Evolutionary conservation across 2,329 filamentous ascomycete genomes (phyloP).

Genomic region (Epichloe amarillans): DNA sequence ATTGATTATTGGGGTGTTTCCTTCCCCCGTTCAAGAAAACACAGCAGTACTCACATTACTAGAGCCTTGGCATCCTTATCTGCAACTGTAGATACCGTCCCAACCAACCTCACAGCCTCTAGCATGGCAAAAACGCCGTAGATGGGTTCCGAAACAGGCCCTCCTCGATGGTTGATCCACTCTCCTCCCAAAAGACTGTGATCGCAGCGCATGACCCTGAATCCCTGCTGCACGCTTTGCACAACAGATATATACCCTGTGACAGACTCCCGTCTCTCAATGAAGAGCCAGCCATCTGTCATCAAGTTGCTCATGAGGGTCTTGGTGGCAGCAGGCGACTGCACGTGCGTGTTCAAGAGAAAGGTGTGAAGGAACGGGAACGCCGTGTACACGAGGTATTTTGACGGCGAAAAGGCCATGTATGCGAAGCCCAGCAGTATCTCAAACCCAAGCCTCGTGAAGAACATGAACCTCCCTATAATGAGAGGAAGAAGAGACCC

Average conservation of each 20-base stretch:
- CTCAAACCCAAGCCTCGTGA: constrained; percentile 62
- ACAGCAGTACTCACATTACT: constrained; percentile 54
- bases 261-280: constrained; percentile 72
- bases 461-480: constrained; percentile 48
- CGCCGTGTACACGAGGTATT: constrained; percentile 49
- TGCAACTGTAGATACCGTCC: constrained; percentile 37
- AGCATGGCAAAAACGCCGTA: constrained; percentile 95
- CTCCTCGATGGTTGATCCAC: constrained; percentile 52
- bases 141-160: constrained; percentile 63
- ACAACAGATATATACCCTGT: constrained; percentile 90
- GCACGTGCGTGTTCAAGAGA: constrained; percentile 61
- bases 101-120: constrained; percentile 74
- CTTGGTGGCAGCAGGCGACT: constrained; percentile 43
- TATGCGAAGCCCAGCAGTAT: constrained; percentile 53
- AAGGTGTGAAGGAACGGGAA: constrained; percentile 62
- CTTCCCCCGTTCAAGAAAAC: background rate
- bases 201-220: constrained; percentile 78
- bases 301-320: constrained; percentile 54
- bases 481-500: constrained; percentile 28
- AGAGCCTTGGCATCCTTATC: constrained; percentile 66
- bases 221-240: constrained; percentile 57
- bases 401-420: constrained; percentile 53
- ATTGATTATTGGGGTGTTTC: background rate
- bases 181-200: constrained; percentile 89
- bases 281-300: constrained; percentile 54